Evolutionary conservation across 2,329 filamentous ascomycete species (phyloP).

Genomic region (Xylaria sp.): DNA sequence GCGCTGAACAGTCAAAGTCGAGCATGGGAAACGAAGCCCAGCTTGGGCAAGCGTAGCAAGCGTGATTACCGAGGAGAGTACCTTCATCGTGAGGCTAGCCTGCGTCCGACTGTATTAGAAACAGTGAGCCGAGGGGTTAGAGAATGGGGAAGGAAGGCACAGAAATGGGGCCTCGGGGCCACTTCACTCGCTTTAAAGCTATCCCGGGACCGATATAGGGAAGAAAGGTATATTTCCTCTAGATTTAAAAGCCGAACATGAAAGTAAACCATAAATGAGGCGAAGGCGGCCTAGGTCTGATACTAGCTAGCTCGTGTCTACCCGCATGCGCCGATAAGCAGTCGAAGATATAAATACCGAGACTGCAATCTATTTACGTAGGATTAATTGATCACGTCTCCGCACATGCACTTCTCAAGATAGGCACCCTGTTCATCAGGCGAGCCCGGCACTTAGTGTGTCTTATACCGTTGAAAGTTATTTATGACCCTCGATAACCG

Average conservation of each 20-base stretch:
- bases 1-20: conserved; percentile 24
- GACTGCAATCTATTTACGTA: conserved; percentile 4
- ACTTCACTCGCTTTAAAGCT: neutral
- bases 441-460: conserved; percentile 6
- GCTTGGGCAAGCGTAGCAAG: conserved; percentile 17
- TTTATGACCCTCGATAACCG: conserved; percentile 2
- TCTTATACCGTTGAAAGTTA: neutral
- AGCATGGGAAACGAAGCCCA: conserved; percentile 30
- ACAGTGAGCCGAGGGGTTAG: neutral
- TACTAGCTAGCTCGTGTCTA: neutral
- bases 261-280: neutral
- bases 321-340: neutral
- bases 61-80: neutral
- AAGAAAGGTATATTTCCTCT: neutral
- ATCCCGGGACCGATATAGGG: neutral
- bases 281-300: neutral
- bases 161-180: neutral
- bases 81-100: conserved; percentile 19
- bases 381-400: neutral
- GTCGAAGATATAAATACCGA: conserved; percentile 1
- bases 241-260: no score
- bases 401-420: neutral
- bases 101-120: neutral
- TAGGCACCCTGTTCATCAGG: neutral
- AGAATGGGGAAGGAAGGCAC: neutral